Conservation (phyloP, 2,329 filamentous ascomycete species). For the Penicillium frequentans region DNA sequence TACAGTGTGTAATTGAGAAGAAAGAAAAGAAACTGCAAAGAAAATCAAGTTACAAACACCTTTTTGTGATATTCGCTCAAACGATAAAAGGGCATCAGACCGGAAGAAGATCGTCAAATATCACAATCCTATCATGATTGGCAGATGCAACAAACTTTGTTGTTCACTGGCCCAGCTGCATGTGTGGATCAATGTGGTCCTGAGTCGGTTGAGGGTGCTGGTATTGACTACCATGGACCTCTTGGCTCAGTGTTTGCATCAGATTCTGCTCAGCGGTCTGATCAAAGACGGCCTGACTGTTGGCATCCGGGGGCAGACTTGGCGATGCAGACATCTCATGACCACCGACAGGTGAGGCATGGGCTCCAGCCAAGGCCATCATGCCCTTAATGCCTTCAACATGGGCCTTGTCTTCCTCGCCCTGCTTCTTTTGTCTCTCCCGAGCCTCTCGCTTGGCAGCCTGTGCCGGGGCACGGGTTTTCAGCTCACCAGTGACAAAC, state of each 20-base stretch:
- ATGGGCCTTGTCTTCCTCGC: conserved; percentile 49
- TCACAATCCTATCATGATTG: neutral
- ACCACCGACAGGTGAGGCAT: conserved; percentile 33
- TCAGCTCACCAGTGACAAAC: conserved; percentile 84
- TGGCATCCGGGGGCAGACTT: conserved; percentile 33
- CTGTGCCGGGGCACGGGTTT: conserved; percentile 73
- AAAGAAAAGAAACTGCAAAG: neutral
- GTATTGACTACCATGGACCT: conserved; percentile 41
- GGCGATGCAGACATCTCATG: conserved; percentile 43
- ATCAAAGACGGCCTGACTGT: conserved; percentile 34
- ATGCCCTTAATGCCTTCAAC: conserved; percentile 50
- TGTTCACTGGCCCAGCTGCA: conserved; percentile 34
- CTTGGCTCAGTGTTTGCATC: conserved; percentile 46
- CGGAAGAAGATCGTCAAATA: neutral
- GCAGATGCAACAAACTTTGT: neutral
- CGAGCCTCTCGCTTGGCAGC: conserved; percentile 51
- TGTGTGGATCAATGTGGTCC: conserved; percentile 36
- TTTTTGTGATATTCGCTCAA: neutral
- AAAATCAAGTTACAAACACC: neutral
- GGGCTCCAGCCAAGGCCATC: conserved; percentile 48
- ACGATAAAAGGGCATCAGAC: neutral
- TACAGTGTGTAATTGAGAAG: neutral
- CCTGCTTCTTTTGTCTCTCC: conserved; percentile 47
- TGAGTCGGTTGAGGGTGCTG: conserved; percentile 26
- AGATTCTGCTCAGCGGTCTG: conserved; percentile 44